A percentile compares a stretch with the other conserved stretches of the same genome.
Conservation (phyloP, 495 filamentous ascomycete genomes). For the Daldinia decipiens region DNA sequence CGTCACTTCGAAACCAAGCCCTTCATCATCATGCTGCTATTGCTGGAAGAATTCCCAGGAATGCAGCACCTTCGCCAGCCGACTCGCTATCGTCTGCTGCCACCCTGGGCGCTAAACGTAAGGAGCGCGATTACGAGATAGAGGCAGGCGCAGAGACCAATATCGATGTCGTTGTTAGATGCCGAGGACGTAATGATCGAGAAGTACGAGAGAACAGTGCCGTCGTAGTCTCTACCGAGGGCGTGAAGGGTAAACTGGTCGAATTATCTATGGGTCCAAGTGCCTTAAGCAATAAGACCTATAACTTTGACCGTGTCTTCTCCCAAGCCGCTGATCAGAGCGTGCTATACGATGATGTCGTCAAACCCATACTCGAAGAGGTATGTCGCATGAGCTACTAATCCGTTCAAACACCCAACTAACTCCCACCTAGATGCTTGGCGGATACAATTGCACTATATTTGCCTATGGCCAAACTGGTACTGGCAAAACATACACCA, state of each 20-base stretch:
- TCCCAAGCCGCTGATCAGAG: conserved; percentile 93
- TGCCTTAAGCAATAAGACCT: conserved; percentile 93
- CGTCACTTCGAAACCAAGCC: conserved; percentile 41
- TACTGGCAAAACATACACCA: conserved; percentile 98
- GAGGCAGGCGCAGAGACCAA: conserved; percentile 85
- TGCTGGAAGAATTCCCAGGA: conserved; percentile 52
- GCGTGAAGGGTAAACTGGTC: conserved; percentile 81
- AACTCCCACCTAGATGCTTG: conserved; percentile 73
- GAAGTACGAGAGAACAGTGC: conserved; percentile 93
- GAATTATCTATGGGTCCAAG: conserved; percentile 92
- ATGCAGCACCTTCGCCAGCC: conserved; percentile 70
- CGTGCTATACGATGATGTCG: conserved; percentile 94
- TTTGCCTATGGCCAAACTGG: conserved; percentile 99
- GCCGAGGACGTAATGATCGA: conserved; percentile 89
- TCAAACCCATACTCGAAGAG: conserved; percentile 90
- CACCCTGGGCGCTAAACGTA: conserved; percentile 72
- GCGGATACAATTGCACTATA: conserved; percentile 98
- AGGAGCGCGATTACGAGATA: conserved; percentile 82
- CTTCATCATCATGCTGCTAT: conserved; percentile 35
- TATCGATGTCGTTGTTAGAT: conserved; percentile 96
- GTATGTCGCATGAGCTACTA: conserved; percentile 57
- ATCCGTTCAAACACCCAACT: background rate
- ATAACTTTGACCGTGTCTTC: conserved; percentile 96
- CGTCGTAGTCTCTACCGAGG: conserved; percentile 88
- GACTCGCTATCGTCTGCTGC: conserved; percentile 67